These are phyloP conservation scores for Arthrinium phaeospermum DNA, from an alignment of 2,329 filamentous ascomycete genomes.

Conservation along the genomic window DNA sequence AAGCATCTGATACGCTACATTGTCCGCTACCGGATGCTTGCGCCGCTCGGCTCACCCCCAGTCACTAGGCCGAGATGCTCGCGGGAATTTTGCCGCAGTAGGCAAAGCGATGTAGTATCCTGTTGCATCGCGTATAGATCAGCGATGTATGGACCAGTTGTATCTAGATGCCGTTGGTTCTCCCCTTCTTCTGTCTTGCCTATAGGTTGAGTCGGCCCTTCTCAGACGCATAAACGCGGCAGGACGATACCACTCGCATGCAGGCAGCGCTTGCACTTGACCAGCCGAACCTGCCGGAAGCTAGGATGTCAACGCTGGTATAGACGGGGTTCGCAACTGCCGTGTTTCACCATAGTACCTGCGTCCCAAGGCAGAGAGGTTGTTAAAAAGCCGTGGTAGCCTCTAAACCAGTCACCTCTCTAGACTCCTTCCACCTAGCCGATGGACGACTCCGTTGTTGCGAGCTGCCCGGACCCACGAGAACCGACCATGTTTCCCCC, in stretches of 20 bases:
- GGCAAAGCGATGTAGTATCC: not conserved
- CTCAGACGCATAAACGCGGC: not conserved
- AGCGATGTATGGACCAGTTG: slow-evolving; percentile 1
- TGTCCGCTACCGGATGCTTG: not conserved
- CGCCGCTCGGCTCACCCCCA: not conserved
- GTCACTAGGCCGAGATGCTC: not conserved
- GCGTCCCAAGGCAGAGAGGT: not conserved
- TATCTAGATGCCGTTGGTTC: not conserved
- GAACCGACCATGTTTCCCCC: slow-evolving; percentile 3
- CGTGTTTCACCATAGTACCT: not conserved
- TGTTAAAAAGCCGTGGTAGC: not conserved
- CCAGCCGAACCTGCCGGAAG: not conserved
- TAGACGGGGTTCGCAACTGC: not conserved
- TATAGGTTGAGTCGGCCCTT: not conserved
- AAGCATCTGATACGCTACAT: not conserved
- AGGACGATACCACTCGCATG: not conserved
- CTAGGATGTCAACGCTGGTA: not conserved
- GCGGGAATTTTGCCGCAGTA: not conserved
- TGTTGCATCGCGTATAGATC: not conserved
- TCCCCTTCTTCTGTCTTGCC: not conserved
- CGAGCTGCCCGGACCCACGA: slow-evolving; percentile 25
- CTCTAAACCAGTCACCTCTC: not conserved
- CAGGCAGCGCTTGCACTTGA: slow-evolving; percentile 11
- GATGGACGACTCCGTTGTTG: not conserved
- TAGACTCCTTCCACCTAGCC: no score